Evolutionary conservation across 148 eudicot genomes (phyloP), one percentile per base, ranked within the genome.

Genomic region (Silene latifolia): DNA sequence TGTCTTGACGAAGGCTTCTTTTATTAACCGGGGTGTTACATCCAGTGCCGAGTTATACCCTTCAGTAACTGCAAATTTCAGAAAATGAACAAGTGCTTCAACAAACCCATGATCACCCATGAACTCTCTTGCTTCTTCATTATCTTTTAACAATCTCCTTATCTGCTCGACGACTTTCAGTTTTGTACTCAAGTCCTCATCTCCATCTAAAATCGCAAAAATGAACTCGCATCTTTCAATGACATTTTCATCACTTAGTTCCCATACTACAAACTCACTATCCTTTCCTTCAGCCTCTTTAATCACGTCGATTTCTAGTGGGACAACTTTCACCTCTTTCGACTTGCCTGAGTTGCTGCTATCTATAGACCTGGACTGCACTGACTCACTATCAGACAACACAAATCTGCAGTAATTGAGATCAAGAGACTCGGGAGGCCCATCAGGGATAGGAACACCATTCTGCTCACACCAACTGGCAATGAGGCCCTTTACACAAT

Each of bases 391-490:
- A 74, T 91, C 97, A 9, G 93, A 90, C 78, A 92, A 79, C 1
- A 84, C 91, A 69, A 95, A 91, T 80, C 97, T 88, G 97, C 98
- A 95, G 75, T 90, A 95, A 77, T 95, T 95, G 42, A 92, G 87
- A 86, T 95, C 98, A 73, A 95, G 98, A 66, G 97, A 92, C 68
- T 92, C 96, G 0, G 98, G 98, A 39, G 98, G 97, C 1, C 85
- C 90, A 76, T 88, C 92, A 44, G 98, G 97, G 74, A 89, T 62
- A 66, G 78, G 83, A 80, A 92, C 77, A 29, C 92, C 91, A 70
- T 92, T 88, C 74, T 95, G 98, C 75, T 95, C 98, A 78, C 98
- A 95, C 98, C 98, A 95, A 72, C 93, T 92, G 76, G 92, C 87
- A 78, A 92, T 93, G 18, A 95, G 89, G 65, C 97, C 98, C 76